A percentile compares a stretch with the other conserved stretches of the same genome.
These are phyloP conservation scores for Sporothrix dimorphospora DNA, from an alignment of 2,329 filamentous ascomycete genomes.

Conservation along the genomic window DNA sequence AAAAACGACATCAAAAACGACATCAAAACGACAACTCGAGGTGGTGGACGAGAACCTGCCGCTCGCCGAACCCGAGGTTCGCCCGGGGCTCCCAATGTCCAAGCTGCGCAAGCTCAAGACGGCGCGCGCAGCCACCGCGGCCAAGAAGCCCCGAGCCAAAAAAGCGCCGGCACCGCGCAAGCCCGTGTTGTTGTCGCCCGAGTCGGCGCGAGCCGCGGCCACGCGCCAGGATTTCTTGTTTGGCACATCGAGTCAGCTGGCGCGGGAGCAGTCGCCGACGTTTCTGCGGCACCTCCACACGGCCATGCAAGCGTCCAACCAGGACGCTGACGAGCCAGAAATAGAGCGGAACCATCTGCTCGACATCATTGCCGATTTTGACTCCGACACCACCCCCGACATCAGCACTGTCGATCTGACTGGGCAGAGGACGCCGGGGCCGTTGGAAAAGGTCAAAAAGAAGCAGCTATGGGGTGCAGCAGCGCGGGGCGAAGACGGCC, in stretches of 20 bases:
- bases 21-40: slow-evolving; percentile 34
- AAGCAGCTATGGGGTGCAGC: slow-evolving; percentile 70
- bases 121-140: slow-evolving; percentile 30
- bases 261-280: slow-evolving; percentile 70
- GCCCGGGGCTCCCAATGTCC: slow-evolving; percentile 38
- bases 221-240: slow-evolving; percentile 77
- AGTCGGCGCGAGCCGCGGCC: slow-evolving; percentile 66
- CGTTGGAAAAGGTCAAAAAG: not conserved
- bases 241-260: slow-evolving; percentile 83
- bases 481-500: slow-evolving; percentile 66
- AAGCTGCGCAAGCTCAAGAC: slow-evolving; percentile 39
- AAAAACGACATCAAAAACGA: not conserved
- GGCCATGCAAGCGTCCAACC: slow-evolving; percentile 64
- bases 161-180: slow-evolving; percentile 47
- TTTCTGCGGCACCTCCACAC: slow-evolving; percentile 64
- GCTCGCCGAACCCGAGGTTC: not conserved
- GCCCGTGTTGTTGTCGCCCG: slow-evolving; percentile 66
- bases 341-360: slow-evolving; percentile 20
- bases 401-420: slow-evolving; percentile 25
- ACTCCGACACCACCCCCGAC: not conserved
- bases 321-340: slow-evolving; percentile 40
- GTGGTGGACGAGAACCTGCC: slow-evolving; percentile 37
- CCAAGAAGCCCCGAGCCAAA: slow-evolving; percentile 38
- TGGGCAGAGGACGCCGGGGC: not conserved
- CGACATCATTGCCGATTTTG: slow-evolving; percentile 4